Base-by-base conservation (phyloP, 495 filamentous ascomycete genomes). In the Talaromyces liani region DNA sequence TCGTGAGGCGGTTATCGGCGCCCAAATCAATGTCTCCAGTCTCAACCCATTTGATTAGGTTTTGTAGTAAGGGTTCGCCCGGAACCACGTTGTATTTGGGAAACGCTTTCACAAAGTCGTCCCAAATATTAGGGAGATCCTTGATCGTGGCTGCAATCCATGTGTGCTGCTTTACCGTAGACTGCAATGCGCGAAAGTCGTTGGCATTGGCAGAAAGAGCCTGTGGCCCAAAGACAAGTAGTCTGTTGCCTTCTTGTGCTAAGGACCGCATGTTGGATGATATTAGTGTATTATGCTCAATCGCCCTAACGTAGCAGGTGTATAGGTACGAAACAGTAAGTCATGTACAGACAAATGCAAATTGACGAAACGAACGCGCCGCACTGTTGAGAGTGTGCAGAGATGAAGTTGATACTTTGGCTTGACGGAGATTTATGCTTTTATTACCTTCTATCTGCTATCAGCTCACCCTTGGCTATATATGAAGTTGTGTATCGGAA, bases 81-180 rank as follows among this genome's bases (percentile, higher is more conserved):
- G 64, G 61, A 2, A 69, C 33, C 0, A 63, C 62, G 45, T 66
- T 62, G 31, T 77, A 62, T 22, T 65, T 66, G 6, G 77, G 73
- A 31, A 74, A 60, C 8, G 62, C 65, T 20, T 55, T 59, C 16
- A 66, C 65, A 20, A 75, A 67, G 18, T 69, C 66, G 16, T 67
- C 66, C 69, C 70, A 77, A 36, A 73, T 69, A 9, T 55, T 66
- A 12, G 65, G 64, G 36, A 66, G 62, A 18, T 56, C 56, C 24
- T 63, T 36, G 39, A 75, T 64, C 49, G 71, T 68, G 1, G 72
- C 66, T 16, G 72, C 36, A 41, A 73, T 68, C 73, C 72, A 77
- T 20, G 51, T 27, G 25, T 54, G 63, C 8, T 67, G 60, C 34
- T 65, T 59, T 6, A 60, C 67, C 6, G 70, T 65, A 16, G 63